These are phyloP conservation scores for Venustampulla echinocandica DNA, from an alignment of 495 filamentous ascomycete species.

Conservation along the genomic window DNA sequence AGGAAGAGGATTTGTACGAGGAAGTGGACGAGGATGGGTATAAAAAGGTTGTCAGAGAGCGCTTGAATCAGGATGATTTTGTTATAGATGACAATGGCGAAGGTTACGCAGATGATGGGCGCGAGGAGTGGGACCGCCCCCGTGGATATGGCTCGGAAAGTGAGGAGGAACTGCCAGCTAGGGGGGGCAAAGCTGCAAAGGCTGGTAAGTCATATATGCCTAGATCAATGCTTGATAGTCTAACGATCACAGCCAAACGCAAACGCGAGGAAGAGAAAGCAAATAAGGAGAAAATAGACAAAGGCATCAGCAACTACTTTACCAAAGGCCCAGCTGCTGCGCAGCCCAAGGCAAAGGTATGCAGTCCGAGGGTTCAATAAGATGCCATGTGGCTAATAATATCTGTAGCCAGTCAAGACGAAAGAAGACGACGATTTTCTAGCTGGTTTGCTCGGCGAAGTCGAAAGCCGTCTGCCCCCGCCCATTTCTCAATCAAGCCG, in stretches of 20 bases:
- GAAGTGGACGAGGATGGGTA: slow-evolving; percentile 96
- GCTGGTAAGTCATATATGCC: slow-evolving; percentile 28
- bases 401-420: slow-evolving; percentile 47
- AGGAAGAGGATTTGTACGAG: slow-evolving; percentile 82
- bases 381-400: slow-evolving; percentile 2
- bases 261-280: slow-evolving; percentile 86
- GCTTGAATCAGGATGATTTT: slow-evolving; percentile 91
- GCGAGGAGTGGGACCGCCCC: slow-evolving; percentile 88
- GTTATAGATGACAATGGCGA: slow-evolving; percentile 92
- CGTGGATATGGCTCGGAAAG: slow-evolving; percentile 60
- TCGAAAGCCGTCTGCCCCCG: slow-evolving; percentile 71
- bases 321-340: slow-evolving; percentile 58
- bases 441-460: slow-evolving; percentile 73
- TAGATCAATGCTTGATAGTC: not conserved
- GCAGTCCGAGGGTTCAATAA: slow-evolving; percentile 9
- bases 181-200: slow-evolving; percentile 53
- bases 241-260: slow-evolving; percentile 54
- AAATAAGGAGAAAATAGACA: slow-evolving; percentile 76
- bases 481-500: slow-evolving; percentile 48
- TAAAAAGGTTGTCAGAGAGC: slow-evolving; percentile 85
- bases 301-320: slow-evolving; percentile 90
- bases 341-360: slow-evolving; percentile 73
- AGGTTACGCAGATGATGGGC: slow-evolving; percentile 92
- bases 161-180: slow-evolving; percentile 55
- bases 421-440: slow-evolving; percentile 85